These are phyloP conservation scores for Circinella minor DNA, from an alignment of 371 early-diverging fungal genomes.

Conservation along the genomic window DNA sequence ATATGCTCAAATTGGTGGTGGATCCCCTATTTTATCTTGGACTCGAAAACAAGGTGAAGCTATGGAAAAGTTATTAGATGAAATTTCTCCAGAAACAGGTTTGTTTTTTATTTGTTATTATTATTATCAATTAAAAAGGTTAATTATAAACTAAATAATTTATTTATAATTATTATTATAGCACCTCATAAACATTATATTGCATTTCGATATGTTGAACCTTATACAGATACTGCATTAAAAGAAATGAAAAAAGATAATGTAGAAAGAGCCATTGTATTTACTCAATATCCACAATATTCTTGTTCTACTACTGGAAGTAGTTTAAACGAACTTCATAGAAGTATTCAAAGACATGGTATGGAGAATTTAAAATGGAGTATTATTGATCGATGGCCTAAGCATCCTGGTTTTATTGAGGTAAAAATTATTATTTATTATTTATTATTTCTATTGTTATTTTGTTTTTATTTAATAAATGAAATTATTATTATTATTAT, in stretches of 20 bases:
- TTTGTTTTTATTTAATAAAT: neutral
- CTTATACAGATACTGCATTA: constrained; percentile 78
- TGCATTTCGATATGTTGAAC: constrained; percentile 92
- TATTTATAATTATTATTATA: constrained; percentile 15
- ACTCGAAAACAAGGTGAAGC: constrained; percentile 84
- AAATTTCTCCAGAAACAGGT: constrained; percentile 82
- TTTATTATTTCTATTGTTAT: neutral
- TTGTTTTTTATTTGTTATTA: neutral
- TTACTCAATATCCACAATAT: constrained; percentile 96
- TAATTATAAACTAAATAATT: constrained; percentile 5
- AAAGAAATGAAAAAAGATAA: constrained; percentile 82
- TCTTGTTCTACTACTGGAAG: constrained; percentile 96
- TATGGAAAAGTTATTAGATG: constrained; percentile 79
- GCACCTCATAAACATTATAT: constrained; percentile 93
- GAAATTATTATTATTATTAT: neutral
- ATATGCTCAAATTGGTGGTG: constrained; percentile 93
- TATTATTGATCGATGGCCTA: constrained; percentile 94
- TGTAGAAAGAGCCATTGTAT: constrained; percentile 85
- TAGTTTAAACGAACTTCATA: constrained; percentile 88
- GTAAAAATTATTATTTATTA: constrained; percentile 42
- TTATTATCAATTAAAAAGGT: neutral
- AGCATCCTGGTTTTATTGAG: constrained; percentile 85
- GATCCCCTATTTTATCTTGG: constrained; percentile 92
- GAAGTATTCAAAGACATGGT: constrained; percentile 63
- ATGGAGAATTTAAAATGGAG: constrained; percentile 83